Evolutionary conservation across 2,329 filamentous ascomycete species (phyloP), one percentile per base, ranked within the genome.

Genomic region (Xylaria polymorpha): DNA sequence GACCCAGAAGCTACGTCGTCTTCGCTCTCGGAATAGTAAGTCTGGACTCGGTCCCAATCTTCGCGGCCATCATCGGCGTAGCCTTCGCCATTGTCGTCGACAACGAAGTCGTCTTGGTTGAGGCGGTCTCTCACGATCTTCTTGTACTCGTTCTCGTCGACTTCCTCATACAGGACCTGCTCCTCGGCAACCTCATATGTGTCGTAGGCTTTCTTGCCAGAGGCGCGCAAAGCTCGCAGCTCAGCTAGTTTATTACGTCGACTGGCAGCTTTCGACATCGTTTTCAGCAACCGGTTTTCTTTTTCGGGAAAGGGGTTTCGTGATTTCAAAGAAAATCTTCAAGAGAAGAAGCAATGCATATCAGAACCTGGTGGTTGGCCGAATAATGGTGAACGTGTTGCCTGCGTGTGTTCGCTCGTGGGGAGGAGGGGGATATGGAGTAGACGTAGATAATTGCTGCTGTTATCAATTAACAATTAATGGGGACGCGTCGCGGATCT

Each of bases 111-210:
- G 76, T 99, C 96, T 77, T 97, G 87, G 78, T 98, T 93, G 61
- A 99, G 85, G 56, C 96, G 91, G 65, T 91, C 90, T 50, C 96
- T 89, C 15, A 99, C 94, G 73, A 98, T 91, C 80, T 97, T 97
- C 84, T 98, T 98, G 85, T 99, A 99, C 61, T 93, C 92, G 77
- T 96, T 95, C 77, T 99, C 96, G 78, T 98, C 94, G 57, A 99
- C 94, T 77, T 97, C 94, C 72, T 98, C 96, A 83, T 98, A 99
- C 53, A 99, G 85, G 74, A 93, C 90, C 73, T 91, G 88, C 75
- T 93, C 92, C 71, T 98, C 91, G 75, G 94, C 88, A 70, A 98
- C 89, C 81, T 97, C 85, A 83, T 98, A 99, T 68, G 88, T 90
- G 76, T 94, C 92, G 72, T 97, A 90, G 73, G 91, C 91, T 82